Percentiles rank a stretch among this genome's conserved stretches.
phyloP scores from a whole-genome alignment of 192 early-diverging fungal genomes.

The Pilobolus umbonatus region DNA sequence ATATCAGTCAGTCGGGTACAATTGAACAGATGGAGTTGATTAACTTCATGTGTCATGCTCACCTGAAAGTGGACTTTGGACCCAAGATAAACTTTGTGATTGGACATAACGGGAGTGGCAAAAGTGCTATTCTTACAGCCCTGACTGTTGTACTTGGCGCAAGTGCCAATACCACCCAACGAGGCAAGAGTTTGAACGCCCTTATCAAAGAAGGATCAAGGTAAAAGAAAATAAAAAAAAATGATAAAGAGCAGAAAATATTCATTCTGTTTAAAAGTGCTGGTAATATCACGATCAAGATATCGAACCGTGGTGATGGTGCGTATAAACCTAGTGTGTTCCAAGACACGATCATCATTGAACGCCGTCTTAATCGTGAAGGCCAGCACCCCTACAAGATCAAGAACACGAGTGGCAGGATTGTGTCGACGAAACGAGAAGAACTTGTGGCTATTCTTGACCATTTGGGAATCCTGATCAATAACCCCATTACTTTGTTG shows the following conservation, averaged over 20 bases:
- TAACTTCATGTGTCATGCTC: slow-evolving; percentile 96
- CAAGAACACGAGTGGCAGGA: slow-evolving; percentile 56
- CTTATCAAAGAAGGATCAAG: slow-evolving; percentile 80
- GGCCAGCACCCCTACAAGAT: slow-evolving; percentile 76
- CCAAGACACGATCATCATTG: slow-evolving; percentile 77
- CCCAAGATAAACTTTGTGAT: slow-evolving; percentile 95
- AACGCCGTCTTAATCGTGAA: slow-evolving; percentile 66
- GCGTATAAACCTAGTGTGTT: slow-evolving; percentile 79
- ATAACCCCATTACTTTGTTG: slow-evolving; percentile 91
- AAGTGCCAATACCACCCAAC: slow-evolving; percentile 81
- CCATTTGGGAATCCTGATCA: slow-evolving; percentile 85
- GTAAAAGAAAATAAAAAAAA: slow-evolving; percentile 25
- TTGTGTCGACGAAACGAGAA: slow-evolving; percentile 74
- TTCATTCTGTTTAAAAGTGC: slow-evolving; percentile 37
- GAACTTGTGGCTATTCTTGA: slow-evolving; percentile 81
- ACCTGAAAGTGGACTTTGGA: slow-evolving; percentile 69
- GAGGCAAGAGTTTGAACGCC: slow-evolving; percentile 68
- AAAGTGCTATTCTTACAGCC: slow-evolving; percentile 91
- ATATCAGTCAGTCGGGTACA: slow-evolving; percentile 57
- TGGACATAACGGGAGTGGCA: slow-evolving; percentile 98
- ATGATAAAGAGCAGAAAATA: neutral
- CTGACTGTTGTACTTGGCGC: slow-evolving; percentile 91
- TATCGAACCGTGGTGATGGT: slow-evolving; percentile 83
- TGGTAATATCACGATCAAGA: slow-evolving; percentile 59
- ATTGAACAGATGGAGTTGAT: slow-evolving; percentile 78